A percentile compares a stretch with the other conserved stretches of the same genome.
Conservation (phyloP, 371 early-diverging fungal genomes). For the Rhizopus stolonifer region DNA sequence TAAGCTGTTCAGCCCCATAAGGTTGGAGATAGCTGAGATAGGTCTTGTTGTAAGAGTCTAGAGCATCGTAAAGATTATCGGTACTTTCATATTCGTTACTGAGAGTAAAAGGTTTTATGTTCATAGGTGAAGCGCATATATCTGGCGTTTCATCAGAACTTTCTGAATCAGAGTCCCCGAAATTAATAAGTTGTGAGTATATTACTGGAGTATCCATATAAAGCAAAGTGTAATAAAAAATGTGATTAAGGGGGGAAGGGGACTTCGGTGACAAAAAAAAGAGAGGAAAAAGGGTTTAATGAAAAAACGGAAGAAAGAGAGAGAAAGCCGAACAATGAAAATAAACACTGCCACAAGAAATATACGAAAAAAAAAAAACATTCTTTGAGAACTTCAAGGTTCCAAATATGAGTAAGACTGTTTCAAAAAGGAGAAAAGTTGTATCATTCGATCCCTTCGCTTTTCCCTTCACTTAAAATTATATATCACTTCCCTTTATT, state of each 20-base stretch:
- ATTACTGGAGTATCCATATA: constrained; percentile 5
- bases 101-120: not conserved
- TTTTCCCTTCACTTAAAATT: too few relatives aligned
- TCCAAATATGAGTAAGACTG: not conserved
- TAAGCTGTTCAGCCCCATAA: not conserved
- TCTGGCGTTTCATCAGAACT: not conserved
- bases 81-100: not conserved
- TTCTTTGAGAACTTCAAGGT: not conserved
- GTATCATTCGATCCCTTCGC: too few relatives aligned
- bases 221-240: not conserved
- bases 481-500: too few relatives aligned
- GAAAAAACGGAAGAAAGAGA: not conserved
- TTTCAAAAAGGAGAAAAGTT: not conserved
- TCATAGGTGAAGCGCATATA: not conserved
- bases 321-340: not conserved
- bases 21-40: not conserved
- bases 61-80: not conserved
- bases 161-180: constrained; percentile 15
- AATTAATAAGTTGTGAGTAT: constrained; percentile 24
- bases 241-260: not conserved
- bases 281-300: not conserved
- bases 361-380: not conserved
- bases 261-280: not conserved
- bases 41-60: not conserved
- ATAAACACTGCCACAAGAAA: not conserved